A percentile compares a stretch with the other conserved stretches of the same genome.
phyloP scores from a whole-genome alignment of 176 grass and related monocot genomes.

The Aechmea fasciata region DNA sequence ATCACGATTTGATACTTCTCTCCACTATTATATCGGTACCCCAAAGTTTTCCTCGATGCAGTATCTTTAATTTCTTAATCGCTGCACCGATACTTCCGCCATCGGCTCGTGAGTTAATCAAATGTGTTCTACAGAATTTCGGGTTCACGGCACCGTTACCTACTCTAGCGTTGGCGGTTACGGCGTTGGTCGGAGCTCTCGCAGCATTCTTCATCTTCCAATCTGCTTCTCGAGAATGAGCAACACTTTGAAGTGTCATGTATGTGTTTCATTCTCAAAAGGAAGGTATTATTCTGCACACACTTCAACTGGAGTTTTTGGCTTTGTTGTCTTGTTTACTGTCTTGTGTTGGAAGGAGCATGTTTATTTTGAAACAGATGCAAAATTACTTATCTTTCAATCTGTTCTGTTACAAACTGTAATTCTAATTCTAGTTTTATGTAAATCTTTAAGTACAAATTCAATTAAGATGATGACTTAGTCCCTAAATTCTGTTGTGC shows the following conservation, averaged over 20 bases:
- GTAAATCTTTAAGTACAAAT: no score
- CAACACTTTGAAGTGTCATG: neutral
- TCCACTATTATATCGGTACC: neutral
- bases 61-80: neutral
- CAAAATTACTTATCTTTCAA: no score
- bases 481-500: no score
- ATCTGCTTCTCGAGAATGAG: slow-evolving; percentile 44
- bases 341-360: no score
- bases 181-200: slow-evolving; percentile 64
- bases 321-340: no score
- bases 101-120: neutral
- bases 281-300: no score
- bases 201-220: slow-evolving; percentile 66
- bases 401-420: no score
- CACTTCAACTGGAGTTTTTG: no score
- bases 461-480: no score
- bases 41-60: neutral
- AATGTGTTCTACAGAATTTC: slow-evolving; percentile 49
- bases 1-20: no score
- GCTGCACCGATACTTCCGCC: neutral
- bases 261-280: neutral
- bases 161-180: slow-evolving; percentile 44
- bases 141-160: slow-evolving; percentile 50
- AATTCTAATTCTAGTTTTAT: no score
- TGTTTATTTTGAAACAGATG: no score